phyloP scores from a whole-genome alignment of 2,329 filamentous ascomycete genomes.

The Parascedosporium putredinis region DNA sequence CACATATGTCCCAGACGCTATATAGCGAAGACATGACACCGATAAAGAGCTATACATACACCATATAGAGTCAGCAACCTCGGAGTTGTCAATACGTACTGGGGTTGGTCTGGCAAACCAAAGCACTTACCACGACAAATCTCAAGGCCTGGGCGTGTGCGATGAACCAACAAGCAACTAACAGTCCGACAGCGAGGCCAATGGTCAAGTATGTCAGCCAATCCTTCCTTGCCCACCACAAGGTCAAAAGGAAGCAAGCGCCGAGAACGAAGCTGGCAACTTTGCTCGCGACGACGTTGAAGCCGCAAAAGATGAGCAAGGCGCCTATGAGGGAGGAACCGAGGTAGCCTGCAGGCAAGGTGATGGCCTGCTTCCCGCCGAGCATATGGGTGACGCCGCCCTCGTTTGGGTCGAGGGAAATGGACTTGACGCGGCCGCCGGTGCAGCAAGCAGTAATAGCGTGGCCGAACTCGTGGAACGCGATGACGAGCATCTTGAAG shows the following conservation, averaged over 20 bases:
- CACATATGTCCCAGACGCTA: slow-evolving; percentile 80
- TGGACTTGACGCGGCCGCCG: slow-evolving; percentile 63
- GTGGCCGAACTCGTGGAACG: slow-evolving; percentile 73
- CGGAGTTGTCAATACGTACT: neutral
- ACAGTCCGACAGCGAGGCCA: slow-evolving; percentile 56
- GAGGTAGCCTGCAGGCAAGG: slow-evolving; percentile 67
- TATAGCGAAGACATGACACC: slow-evolving; percentile 75
- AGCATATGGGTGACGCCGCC: slow-evolving; percentile 71
- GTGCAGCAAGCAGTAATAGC: slow-evolving; percentile 63
- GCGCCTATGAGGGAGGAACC: slow-evolving; percentile 69
- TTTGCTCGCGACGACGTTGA: slow-evolving; percentile 72
- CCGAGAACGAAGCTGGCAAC: slow-evolving; percentile 64
- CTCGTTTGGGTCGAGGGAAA: slow-evolving; percentile 46
- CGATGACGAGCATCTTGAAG: slow-evolving; percentile 81
- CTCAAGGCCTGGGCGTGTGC: slow-evolving; percentile 61
- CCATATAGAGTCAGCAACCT: neutral
- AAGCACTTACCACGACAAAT: slow-evolving; percentile 57
- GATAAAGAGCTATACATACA: slow-evolving; percentile 59
- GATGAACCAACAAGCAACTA: slow-evolving; percentile 73
- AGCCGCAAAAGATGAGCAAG: slow-evolving; percentile 68
- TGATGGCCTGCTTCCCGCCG: slow-evolving; percentile 59
- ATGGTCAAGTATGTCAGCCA: slow-evolving; percentile 68
- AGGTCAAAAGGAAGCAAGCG: slow-evolving; percentile 64
- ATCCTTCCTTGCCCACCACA: slow-evolving; percentile 73
- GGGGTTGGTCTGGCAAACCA: no score